Evolutionary conservation across 768 basidiomycete species (phyloP).

Genomic region (Amanita molliuscula): DNA sequence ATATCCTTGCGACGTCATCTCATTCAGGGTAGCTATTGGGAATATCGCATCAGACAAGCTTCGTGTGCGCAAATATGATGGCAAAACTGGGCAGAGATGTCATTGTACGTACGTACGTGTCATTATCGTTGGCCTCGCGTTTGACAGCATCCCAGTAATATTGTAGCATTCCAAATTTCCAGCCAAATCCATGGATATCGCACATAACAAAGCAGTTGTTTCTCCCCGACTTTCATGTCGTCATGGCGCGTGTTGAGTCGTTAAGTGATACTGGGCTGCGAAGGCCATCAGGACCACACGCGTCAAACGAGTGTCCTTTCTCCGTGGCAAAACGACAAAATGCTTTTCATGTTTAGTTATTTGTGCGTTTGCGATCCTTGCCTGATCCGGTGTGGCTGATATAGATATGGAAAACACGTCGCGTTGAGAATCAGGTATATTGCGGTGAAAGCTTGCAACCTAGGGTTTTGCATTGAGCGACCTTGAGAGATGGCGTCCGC

Average conservation of each 20-base stretch:
- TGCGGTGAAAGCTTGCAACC: background rate
- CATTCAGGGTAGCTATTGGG: constrained; percentile 3
- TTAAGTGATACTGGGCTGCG: background rate
- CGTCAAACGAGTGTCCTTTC: background rate
- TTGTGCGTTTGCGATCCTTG: background rate
- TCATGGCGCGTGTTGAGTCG: background rate
- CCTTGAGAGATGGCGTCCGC: background rate
- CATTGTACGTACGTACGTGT: background rate
- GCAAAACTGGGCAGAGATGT: background rate
- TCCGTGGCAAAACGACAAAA: background rate
- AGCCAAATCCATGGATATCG: background rate
- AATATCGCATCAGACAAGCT: constrained; percentile 5
- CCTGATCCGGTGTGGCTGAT: background rate
- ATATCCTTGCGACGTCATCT: background rate
- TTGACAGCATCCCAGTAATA: background rate
- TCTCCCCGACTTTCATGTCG: background rate
- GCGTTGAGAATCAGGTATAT: background rate
- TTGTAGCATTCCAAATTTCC: background rate
- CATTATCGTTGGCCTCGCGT: background rate
- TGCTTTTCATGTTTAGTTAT: background rate
- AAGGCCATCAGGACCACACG: background rate
- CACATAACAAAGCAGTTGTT: background rate
- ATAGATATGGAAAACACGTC: background rate
- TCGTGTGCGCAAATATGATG: background rate
- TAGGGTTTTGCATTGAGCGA: background rate